Evolutionary conservation across 139 green algal species (phyloP).

Genomic region (Micromonas pusilla): DNA sequence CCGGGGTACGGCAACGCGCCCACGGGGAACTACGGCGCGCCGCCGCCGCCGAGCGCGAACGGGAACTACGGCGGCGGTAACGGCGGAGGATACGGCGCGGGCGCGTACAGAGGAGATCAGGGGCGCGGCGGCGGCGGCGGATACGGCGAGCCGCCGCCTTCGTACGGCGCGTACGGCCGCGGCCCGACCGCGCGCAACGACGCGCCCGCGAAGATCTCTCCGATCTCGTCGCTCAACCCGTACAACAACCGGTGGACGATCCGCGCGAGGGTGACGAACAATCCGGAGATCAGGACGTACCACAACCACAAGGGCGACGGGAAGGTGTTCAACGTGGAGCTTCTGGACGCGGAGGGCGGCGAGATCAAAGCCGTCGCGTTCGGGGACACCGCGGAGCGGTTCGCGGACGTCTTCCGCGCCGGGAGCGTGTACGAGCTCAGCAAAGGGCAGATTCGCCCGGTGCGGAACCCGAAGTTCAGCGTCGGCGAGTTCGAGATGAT

Average conservation of each 20-base stretch:
- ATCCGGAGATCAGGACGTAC: constrained; percentile 67
- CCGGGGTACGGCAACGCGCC: background rate
- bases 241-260: constrained; percentile 94
- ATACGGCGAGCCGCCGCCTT: background rate
- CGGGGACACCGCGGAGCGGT: constrained; percentile 34
- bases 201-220: constrained; percentile 58
- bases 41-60: background rate
- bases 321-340: constrained; percentile 89
- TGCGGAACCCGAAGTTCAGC: constrained; percentile 38
- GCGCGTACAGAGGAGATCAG: no score
- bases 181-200: constrained; percentile 43
- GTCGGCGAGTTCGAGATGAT: constrained; percentile 16
- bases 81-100: background rate
- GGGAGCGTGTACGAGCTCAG: constrained; percentile 73
- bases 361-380: constrained; percentile 34
- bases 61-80: background rate
- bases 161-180: constrained; percentile 30
- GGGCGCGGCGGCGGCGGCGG: background rate
- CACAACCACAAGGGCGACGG: constrained; percentile 74
- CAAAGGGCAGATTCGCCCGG: constrained; percentile 66
- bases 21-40: background rate
- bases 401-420: constrained; percentile 25
- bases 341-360: constrained; percentile 60
- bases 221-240: constrained; percentile 83
- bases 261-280: constrained; percentile 73